phyloP scores from a whole-genome alignment of 2,329 filamentous ascomycete species.

The Fonsecaea multimorphosa region DNA sequence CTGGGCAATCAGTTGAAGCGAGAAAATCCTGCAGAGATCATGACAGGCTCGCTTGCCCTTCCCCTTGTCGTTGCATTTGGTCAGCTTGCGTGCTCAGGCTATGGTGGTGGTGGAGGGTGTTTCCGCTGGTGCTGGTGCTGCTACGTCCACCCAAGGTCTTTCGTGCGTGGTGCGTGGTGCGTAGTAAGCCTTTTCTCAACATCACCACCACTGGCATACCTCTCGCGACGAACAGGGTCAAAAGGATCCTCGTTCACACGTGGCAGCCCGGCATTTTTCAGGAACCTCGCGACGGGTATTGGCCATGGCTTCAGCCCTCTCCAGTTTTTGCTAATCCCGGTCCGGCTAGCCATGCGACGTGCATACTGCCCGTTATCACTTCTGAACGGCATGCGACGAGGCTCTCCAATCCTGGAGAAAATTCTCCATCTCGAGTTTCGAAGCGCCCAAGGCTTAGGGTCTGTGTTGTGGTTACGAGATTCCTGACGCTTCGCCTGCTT shows the following conservation, averaged over 20 bases:
- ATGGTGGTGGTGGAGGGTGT: too few relatives aligned
- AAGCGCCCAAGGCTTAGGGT: slow-evolving; percentile 16
- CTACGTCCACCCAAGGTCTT: too few relatives aligned
- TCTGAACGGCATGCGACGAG: slow-evolving; percentile 19
- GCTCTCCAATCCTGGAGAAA: slow-evolving; percentile 25
- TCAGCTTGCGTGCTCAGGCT: neutral
- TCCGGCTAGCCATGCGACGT: slow-evolving; percentile 33
- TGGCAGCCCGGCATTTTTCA: slow-evolving; percentile 14
- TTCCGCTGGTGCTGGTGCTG: neutral
- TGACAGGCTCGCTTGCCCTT: slow-evolving; percentile 2
- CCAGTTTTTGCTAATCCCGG: slow-evolving; percentile 20
- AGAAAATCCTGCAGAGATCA: neutral
- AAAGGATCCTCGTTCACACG: slow-evolving; percentile 18
- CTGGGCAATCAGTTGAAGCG: slow-evolving; percentile 8
- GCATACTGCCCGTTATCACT: slow-evolving; percentile 12
- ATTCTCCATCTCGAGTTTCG: slow-evolving; percentile 1
- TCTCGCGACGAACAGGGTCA: neutral
- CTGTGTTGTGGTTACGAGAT: slow-evolving; percentile 3
- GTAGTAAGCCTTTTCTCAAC: slow-evolving; percentile 2
- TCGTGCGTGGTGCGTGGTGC: neutral
- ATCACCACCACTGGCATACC: neutral
- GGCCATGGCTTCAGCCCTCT: slow-evolving; percentile 6
- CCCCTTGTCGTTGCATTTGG: neutral
- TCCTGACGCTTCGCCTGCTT: slow-evolving; percentile 4
- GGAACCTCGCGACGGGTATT: slow-evolving; percentile 13